Conservation (phyloP, 1,284 basidiomycete genomes). For the Anthracocystis panici-leucophaei region DNA sequence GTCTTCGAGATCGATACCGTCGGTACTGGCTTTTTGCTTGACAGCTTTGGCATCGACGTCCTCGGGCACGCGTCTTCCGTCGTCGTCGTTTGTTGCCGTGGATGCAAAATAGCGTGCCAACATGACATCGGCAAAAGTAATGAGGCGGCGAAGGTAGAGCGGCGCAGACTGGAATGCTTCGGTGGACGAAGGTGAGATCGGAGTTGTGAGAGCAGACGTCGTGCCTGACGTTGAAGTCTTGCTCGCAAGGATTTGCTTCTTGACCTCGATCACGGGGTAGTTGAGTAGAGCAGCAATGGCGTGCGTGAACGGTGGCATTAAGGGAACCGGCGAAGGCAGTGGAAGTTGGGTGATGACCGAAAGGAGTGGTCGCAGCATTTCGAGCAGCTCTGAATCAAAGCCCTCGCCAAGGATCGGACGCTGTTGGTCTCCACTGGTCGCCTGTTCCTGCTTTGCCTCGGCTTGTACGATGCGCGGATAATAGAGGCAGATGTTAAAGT, state of each 20-base stretch:
- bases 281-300: conserved; percentile 63
- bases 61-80: conserved; percentile 25
- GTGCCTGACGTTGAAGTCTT: not conserved
- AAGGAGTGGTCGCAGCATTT: conserved; percentile 51
- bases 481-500: conserved; percentile 64
- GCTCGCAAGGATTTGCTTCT: conserved; percentile 14
- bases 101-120: conserved; percentile 39
- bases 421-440: not conserved
- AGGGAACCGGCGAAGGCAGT: conserved; percentile 27
- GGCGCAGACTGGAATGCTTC: conserved; percentile 26
- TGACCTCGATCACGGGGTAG: conserved; percentile 44
- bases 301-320: conserved; percentile 57
- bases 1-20: conserved; percentile 58
- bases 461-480: conserved; percentile 52
- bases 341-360: conserved; percentile 41
- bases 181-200: conserved; percentile 31
- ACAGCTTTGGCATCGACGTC: conserved; percentile 46
- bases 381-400: conserved; percentile 41
- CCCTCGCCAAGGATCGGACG: conserved; percentile 42
- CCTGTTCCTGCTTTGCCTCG: conserved; percentile 26
- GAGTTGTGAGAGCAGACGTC: conserved; percentile 2
- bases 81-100: conserved; percentile 5
- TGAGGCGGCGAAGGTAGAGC: conserved; percentile 27
- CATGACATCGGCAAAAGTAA: conserved; percentile 39
- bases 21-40: conserved; percentile 24